Conservation (phyloP, 345 rosid genomes). For the Euphorbia pulcherrima region DNA sequence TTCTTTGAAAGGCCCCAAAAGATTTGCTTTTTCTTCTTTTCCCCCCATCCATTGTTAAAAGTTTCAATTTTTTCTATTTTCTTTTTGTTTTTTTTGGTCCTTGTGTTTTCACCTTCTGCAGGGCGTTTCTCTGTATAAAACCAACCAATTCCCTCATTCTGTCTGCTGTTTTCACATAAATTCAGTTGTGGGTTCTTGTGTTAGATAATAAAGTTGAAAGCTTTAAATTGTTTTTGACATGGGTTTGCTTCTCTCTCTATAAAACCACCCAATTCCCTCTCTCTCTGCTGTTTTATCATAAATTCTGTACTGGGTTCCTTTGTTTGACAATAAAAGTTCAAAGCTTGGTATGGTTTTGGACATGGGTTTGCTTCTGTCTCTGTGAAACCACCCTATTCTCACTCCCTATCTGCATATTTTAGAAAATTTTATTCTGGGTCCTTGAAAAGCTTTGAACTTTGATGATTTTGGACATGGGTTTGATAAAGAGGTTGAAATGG, state of each 20-base stretch:
- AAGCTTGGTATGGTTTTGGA: neutral
- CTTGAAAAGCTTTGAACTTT: neutral
- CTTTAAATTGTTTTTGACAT: neutral
- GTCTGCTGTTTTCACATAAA: neutral
- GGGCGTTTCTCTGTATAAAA: neutral
- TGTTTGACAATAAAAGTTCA: neutral
- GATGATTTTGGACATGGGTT: slow-evolving; percentile 15
- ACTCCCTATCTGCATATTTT: neutral
- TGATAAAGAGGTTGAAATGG: slow-evolving; percentile 13
- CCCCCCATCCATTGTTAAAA: slow-evolving; percentile 3
- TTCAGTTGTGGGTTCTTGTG: neutral
- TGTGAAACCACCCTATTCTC: neutral
- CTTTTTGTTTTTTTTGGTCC: neutral
- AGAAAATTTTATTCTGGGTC: neutral
- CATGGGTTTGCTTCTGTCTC: slow-evolving; percentile 15
- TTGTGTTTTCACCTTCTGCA: neutral
- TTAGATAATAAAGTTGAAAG: neutral
- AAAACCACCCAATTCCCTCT: neutral
- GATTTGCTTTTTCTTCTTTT: slow-evolving; percentile 14
- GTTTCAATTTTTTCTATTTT: neutral
- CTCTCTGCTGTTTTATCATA: neutral
- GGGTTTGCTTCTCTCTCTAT: slow-evolving; percentile 14
- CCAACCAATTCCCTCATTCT: neutral
- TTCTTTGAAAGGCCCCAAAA: slow-evolving; percentile 32
- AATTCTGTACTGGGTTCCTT: neutral